Evolutionary conservation across 805 yeast genomes (phyloP).

Genomic region (Wickerhamomyces bovis): DNA sequence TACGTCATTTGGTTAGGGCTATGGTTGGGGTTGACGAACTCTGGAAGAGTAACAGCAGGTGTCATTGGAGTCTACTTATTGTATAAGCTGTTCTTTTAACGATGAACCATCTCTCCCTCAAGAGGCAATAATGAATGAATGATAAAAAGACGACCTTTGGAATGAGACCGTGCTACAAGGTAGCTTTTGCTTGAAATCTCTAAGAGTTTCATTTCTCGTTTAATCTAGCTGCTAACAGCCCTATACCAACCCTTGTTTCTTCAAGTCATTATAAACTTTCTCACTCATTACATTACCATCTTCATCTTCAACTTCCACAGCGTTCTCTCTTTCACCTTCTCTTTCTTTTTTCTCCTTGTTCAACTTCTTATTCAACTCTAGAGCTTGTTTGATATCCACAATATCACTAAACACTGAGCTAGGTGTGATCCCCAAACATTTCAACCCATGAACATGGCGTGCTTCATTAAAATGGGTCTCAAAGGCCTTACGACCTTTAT

Average conservation of each 20-base stretch:
- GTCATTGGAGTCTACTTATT: not conserved
- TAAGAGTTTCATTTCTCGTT: too few relatives aligned
- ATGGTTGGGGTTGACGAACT: not conserved
- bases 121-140: not conserved
- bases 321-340: constrained; percentile 38
- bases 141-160: too few relatives aligned
- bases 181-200: too few relatives aligned
- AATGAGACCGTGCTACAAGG: too few relatives aligned
- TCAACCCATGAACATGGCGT: constrained; percentile 68
- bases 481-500: constrained; percentile 67
- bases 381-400: constrained; percentile 61
- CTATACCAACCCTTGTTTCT: constrained; percentile 77
- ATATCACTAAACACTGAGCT: constrained; percentile 55
- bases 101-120: too few relatives aligned
- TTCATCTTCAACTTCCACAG: constrained; percentile 82
- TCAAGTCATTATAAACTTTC: constrained; percentile 75
- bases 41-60: not conserved
- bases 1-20: not conserved
- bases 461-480: constrained; percentile 69
- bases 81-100: not conserved
- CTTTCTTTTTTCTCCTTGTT: constrained; percentile 16
- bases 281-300: constrained; percentile 91
- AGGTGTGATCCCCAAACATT: constrained; percentile 63
- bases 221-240: too few relatives aligned
- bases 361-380: constrained; percentile 45